Base-by-base conservation (phyloP, 176 grass and related monocot species). In the Oryza meyeriana region DNA sequence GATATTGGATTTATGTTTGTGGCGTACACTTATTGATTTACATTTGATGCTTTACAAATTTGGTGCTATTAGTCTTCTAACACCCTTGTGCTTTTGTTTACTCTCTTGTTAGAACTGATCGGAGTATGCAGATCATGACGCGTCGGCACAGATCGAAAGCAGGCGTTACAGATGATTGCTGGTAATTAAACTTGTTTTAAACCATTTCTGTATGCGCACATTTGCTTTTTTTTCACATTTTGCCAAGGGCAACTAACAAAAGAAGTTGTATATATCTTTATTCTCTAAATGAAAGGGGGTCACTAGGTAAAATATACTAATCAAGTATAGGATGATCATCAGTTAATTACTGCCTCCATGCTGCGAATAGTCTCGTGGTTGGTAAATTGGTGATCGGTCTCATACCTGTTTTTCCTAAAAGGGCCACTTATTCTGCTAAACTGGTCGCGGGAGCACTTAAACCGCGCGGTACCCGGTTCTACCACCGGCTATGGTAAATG, bases 1-100 rank as follows among this genome's bases (percentile, higher is more conserved):
- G 47, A 82, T 35, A 17, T 8, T 52, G 31, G 66, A 75, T 36
- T 40, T 39, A 39, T 80, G 40, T 52, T 40, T 68, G 72, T 22
- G 17, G 33, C 26, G 27, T 74, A 41, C 12, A 34, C 58, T 3
- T 64, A 59, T 59, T 9, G 69, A 55, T 29, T 10, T 5, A 57
- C 39, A 77, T 79, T 80, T 75, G 62, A 75, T 80, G 44, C 76
- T 24, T 84, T 8, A 63, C 48, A 39, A 20, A 69, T 75, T 26
- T n/a, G 63, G n/a, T 61, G 38, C 8, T 38, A 24, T 65, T 66
- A 28, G 0, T 13, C 13, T 4, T 32, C n/a, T 70, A 26, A 52
- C 29, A 9, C 30, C 12, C n/a, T 62, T 61, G 38, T 50, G 41
- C 41, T 58, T 4, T 26, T 1, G 4, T 64, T 65, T 58, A 83